Percentiles rank a stretch among this genome's conserved stretches.
Evolutionary conservation across 768 basidiomycete species (phyloP).

Genomic region (Amanita subjunquillea): DNA sequence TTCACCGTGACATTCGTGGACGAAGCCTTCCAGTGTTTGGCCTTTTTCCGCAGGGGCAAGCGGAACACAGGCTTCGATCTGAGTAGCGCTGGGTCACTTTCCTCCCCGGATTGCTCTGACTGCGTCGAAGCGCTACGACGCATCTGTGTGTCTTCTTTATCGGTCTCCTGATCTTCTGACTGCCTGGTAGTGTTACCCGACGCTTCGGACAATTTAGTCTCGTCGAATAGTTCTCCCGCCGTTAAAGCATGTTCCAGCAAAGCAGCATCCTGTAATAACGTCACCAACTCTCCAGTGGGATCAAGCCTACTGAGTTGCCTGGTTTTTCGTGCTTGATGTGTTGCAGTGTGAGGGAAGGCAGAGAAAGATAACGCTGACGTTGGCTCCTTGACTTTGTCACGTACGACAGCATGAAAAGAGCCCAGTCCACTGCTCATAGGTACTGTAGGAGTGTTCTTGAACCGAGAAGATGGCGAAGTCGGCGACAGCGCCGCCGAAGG

Average conservation of each 20-base stretch:
- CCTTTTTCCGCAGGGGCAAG: constrained; percentile 15
- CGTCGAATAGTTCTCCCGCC: constrained; percentile 37
- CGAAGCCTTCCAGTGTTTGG: constrained; percentile 15
- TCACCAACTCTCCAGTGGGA: constrained; percentile 39
- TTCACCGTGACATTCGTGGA: constrained; percentile 8
- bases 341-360: constrained; percentile 13
- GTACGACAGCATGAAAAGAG: constrained; percentile 49
- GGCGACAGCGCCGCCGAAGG: background rate
- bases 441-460: background rate
- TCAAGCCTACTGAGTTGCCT: constrained; percentile 23
- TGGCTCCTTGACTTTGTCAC: constrained; percentile 40
- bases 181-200: constrained; percentile 7
- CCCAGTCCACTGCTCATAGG: constrained; percentile 1
- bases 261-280: constrained; percentile 48
- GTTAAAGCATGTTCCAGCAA: constrained; percentile 44
- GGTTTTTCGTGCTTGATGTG: constrained; percentile 16
- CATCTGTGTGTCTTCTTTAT: background rate
- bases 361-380: constrained; percentile 14
- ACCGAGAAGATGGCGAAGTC: constrained; percentile 1
- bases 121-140: constrained; percentile 1
- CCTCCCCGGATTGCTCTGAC: constrained; percentile 11
- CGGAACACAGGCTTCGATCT: constrained; percentile 25
- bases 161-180: background rate
- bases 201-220: constrained; percentile 4
- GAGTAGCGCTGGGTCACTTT: constrained; percentile 16